Base-by-base conservation (phyloP, 2,329 filamentous ascomycete species). In the Metarhizium robertsii region DNA sequence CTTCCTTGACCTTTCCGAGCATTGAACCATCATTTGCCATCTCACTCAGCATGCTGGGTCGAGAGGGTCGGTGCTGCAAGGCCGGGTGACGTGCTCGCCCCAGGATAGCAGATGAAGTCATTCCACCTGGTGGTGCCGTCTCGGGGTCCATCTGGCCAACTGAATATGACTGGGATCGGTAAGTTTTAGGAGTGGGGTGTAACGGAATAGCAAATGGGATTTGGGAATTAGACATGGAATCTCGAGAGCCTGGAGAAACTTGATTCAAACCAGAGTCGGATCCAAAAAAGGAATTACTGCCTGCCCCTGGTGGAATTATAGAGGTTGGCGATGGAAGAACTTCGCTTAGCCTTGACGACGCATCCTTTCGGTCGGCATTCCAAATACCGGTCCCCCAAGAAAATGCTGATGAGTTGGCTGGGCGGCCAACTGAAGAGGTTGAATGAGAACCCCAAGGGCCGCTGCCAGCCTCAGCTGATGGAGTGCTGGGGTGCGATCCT, bases 101-200 rank as follows among this genome's bases (percentile, higher is more conserved):
- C 13, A 82, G 68, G 25, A 78, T 71, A 3, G 79, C 71, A 4
- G 79, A 73, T 3, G 77, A 68, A 55, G 70, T 73, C 67, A 78
- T 71, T 2, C 71, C 64, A 30, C 74, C 62, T 3, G 70, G 65
- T 14, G 72, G 63, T 3, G 71, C 64, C 1, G 72, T 72, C 57
- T 92, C 88, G 1, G 85, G 80, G 53, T 96, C 91, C 58, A 91
- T 77, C 67, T 96, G 92, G 4, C 92, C 92, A 50, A 95, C 92
- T 0, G 92, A 97, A 70, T 97, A 97, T 4, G 94, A 97, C 70
- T 96, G 90, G 6, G 94, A 99, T 47, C 94, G 86, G 64, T 95
- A 94, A 1, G 90, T 91, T 71, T 97, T 97, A 2, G 89, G 89
- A 0, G 90, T 94, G 1, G 92, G 91, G 60, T 95, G 89, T 20